These are phyloP conservation scores for Hebeloma cylindrosporum DNA, from an alignment of 768 basidiomycete species.

Conservation along the genomic window DNA sequence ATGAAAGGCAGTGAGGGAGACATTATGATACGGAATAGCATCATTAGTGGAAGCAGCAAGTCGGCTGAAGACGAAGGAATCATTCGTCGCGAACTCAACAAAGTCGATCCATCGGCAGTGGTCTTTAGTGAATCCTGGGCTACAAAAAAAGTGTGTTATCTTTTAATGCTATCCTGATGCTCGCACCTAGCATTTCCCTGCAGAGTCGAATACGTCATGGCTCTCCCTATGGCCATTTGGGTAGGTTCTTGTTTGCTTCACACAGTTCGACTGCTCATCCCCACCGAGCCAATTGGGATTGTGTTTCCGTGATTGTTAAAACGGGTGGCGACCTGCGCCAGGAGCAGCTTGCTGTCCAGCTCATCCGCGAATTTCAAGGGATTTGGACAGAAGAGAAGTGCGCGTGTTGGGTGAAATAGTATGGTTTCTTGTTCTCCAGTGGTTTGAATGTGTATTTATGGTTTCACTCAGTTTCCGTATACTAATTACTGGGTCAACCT, in stretches of 20 bases:
- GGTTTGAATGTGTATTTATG: background rate
- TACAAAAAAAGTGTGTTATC: slow-evolving; percentile 72
- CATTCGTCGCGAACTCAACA: slow-evolving; percentile 89
- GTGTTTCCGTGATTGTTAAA: slow-evolving; percentile 97
- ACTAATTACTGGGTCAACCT: slow-evolving; percentile 88
- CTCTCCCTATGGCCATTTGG: slow-evolving; percentile 96
- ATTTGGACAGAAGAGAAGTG: slow-evolving; percentile 97
- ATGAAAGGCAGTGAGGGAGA: slow-evolving; percentile 81
- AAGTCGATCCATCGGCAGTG: slow-evolving; percentile 92
- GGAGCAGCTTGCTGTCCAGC: slow-evolving; percentile 94
- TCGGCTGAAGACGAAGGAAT: slow-evolving; percentile 91
- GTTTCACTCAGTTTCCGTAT: slow-evolving; percentile 78
- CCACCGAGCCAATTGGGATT: slow-evolving; percentile 71
- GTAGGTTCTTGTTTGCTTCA: slow-evolving; percentile 38
- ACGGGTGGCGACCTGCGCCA: slow-evolving; percentile 96
- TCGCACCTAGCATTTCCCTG: background rate
- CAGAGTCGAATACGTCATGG: slow-evolving; percentile 87
- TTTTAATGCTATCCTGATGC: slow-evolving; percentile 1
- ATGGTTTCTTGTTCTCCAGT: slow-evolving; percentile 21
- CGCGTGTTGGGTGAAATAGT: slow-evolving; percentile 94
- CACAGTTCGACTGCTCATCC: slow-evolving; percentile 5
- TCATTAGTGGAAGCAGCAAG: slow-evolving; percentile 53
- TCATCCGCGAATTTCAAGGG: slow-evolving; percentile 87
- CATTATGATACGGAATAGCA: slow-evolving; percentile 58
- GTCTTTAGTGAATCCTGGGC: slow-evolving; percentile 96